Base-by-base conservation (phyloP, 495 filamentous ascomycete species). In the Trichoderma gamsii region DNA sequence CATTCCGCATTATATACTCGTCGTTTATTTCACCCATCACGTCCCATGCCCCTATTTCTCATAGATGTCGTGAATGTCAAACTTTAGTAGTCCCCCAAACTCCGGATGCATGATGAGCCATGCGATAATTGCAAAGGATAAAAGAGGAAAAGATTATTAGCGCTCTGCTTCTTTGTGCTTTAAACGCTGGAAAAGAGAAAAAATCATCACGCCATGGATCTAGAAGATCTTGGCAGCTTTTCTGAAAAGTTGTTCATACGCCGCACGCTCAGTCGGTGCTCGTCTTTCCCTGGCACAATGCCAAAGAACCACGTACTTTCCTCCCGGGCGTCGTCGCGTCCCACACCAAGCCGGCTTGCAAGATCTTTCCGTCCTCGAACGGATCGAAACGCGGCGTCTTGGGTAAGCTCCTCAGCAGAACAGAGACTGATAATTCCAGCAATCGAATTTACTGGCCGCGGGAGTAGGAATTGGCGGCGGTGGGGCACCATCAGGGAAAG, bases 381-480 rank as follows among this genome's bases (percentile, higher is more conserved):
- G 23, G 59, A 52, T 12, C 67, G 67, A 67, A 96, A 90, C 0
- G 88, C 81, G 44, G 85, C 81, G 68, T 95, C 92, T 4, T 83
- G 81, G 1, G 92, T 75, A 18, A 96, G 77, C 12, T 86, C 85
- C 46, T 87, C 89, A 70, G 85, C 85, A 65, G 89, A 89, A 46
- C 94, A 77, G 70, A 91, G 93, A 72, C 85, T 87, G 69, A 93
- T 81, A n/a, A 91, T 81, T 76, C 94, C 91, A 3, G 88, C 90
- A 0, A 96, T 77, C 46, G 85, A 90, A 59, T 78, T 85, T 27
- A 90, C 85, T 32, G 84, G 84, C 70, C 93, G 91, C 0, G 91
- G 90, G 13, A 92, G 82, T 25, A 87, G 81, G 66, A 89, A 83
- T 35, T 76, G 75, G 23, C 79, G 77, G 8, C 85, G 76, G 11